Conservation (phyloP, 225 moss, liverwort and hornwort species). For the Rhytidiadelphus loreus region DNA sequence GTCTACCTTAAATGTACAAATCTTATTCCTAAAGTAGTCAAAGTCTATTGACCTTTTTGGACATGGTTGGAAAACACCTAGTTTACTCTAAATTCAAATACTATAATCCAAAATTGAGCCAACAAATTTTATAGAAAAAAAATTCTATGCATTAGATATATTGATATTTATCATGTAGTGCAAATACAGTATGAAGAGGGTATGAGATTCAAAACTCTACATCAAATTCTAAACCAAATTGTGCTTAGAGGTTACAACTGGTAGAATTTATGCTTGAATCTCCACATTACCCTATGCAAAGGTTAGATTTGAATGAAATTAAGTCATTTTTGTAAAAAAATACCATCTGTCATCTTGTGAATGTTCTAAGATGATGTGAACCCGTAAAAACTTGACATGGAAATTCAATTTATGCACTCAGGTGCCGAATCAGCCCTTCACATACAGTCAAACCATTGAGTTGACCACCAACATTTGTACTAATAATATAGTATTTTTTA, state of each 20-base stretch:
- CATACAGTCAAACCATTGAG: neutral
- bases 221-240: neutral
- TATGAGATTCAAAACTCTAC: neutral
- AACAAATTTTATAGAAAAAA: neutral
- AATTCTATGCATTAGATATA: neutral
- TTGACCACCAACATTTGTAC: too few species aligned
- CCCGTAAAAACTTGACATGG: too few species aligned
- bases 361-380: too few species aligned
- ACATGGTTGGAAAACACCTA: neutral
- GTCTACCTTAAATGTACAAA: neutral
- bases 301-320: too few species aligned
- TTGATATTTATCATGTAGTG: too few species aligned
- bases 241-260: neutral
- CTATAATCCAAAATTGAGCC: neutral
- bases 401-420: too few species aligned
- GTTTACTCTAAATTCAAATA: neutral
- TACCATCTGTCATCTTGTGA: too few species aligned
- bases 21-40: neutral
- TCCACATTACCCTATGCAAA: neutral
- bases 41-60: neutral
- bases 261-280: accelerated
- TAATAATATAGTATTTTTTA: neutral
- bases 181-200: neutral
- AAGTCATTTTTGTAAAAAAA: too few species aligned
- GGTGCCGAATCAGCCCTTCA: too few species aligned